Percentiles rank a stretch among this genome's conserved stretches.
These are phyloP conservation scores for Exophiala mesophila DNA, from an alignment of 2,329 filamentous ascomycete genomes.

Conservation along the genomic window DNA sequence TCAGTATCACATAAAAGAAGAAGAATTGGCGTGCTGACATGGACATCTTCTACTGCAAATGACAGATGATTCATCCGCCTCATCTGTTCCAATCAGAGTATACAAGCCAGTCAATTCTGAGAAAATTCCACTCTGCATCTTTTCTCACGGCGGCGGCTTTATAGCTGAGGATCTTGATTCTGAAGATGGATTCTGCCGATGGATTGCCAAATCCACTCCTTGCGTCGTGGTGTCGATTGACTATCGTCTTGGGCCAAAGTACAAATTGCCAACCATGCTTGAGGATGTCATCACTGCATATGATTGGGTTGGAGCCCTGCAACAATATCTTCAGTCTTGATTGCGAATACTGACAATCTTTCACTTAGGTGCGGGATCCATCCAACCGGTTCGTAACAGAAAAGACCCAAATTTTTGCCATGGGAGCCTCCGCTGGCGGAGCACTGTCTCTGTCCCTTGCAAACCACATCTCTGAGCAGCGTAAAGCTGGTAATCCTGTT, in stretches of 20 bases:
- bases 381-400: constrained; percentile 6
- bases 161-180: constrained; percentile 30
- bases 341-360: constrained; percentile 19
- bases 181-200: constrained; percentile 32
- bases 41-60: no score
- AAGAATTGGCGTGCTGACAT: no score
- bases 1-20: no score
- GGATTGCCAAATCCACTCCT: constrained; percentile 26
- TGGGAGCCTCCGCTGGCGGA: constrained; percentile 35
- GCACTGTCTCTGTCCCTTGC: constrained; percentile 33
- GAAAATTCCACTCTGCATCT: constrained; percentile 29
- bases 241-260: constrained; percentile 29
- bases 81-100: neutral
- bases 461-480: constrained; percentile 34
- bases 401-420: constrained; percentile 28
- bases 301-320: neutral
- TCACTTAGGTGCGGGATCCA: constrained; percentile 7
- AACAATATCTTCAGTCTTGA: constrained; percentile 6
- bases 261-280: neutral
- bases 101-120: neutral
- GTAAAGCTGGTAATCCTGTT: no score
- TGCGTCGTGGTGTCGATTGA: constrained; percentile 31
- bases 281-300: neutral
- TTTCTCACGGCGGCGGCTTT: constrained; percentile 34
- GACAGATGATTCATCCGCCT: no score